Percentiles rank a stretch among this genome's conserved stretches.
Evolutionary conservation across 2,329 filamentous ascomycete species (phyloP).

Genomic region (Rhytidhysteron rufulum): DNA sequence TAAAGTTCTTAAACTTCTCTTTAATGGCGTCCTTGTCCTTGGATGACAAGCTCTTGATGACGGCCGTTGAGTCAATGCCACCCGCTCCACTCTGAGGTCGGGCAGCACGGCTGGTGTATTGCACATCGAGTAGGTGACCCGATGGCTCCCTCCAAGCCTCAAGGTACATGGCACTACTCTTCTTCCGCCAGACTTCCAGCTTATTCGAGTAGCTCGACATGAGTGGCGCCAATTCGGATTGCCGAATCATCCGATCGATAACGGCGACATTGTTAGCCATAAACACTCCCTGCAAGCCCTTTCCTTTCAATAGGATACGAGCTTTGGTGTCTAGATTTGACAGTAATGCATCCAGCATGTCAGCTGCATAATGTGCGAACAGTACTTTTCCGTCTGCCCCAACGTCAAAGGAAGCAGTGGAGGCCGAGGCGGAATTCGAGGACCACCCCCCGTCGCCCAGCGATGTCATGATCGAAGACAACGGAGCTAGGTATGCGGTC

Average conservation of each 20-base stretch:
- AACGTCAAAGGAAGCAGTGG: slow-evolving; percentile 74
- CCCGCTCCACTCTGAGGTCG: slow-evolving; percentile 61
- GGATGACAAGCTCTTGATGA: slow-evolving; percentile 76
- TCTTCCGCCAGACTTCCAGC: slow-evolving; percentile 84
- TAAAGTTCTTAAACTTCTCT: slow-evolving; percentile 91
- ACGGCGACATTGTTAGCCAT: slow-evolving; percentile 83
- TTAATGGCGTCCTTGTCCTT: slow-evolving; percentile 98
- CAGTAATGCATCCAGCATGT: slow-evolving; percentile 81
- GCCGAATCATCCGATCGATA: slow-evolving; percentile 77
- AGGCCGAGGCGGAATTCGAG: slow-evolving; percentile 50
- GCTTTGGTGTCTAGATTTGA: slow-evolving; percentile 71
- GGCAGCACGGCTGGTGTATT: slow-evolving; percentile 74
- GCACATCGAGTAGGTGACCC: slow-evolving; percentile 78
- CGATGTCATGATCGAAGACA: slow-evolving; percentile 87
- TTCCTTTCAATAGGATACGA: slow-evolving; percentile 65
- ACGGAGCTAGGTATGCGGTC: slow-evolving; percentile 78
- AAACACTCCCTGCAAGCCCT: slow-evolving; percentile 80
- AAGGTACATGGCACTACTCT: slow-evolving; percentile 74
- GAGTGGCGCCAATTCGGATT: slow-evolving; percentile 72
- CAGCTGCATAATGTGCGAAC: slow-evolving; percentile 83
- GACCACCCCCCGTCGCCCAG: slow-evolving; percentile 90
- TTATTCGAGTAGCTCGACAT: slow-evolving; percentile 61
- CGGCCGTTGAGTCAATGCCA: slow-evolving; percentile 68
- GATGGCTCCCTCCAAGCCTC: slow-evolving; percentile 87
- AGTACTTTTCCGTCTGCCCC: slow-evolving; percentile 83